Evolutionary conservation across 805 yeast species (phyloP), one percentile per base, ranked within the genome.

Genomic region (Zygosaccharomyces bisporus): DNA sequence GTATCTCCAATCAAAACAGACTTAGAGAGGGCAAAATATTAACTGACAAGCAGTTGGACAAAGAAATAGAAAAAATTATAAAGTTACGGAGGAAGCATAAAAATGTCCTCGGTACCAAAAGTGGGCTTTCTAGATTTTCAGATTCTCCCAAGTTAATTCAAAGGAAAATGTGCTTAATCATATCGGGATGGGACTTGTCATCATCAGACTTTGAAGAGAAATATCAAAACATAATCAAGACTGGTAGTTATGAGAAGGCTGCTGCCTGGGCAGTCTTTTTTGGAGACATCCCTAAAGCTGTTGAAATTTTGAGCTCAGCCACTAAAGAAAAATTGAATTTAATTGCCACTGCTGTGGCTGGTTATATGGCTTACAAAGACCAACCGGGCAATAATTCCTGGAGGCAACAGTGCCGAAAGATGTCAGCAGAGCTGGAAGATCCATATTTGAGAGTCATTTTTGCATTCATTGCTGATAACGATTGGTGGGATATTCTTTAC

Each of bases 251-350:
- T 50, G 95, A 89, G 49, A 82, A 91, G 59, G 98, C 99, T 0
- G 99, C 97, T 1, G 98, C 95, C 0, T 87, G 96, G 95, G 97
- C 97, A 0, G 90, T 89, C 0, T 91, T 91, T 63, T 91, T 87
- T 60, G 96, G 95, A 5, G 86, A 89, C 61, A 85, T 91, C 2
- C 74, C 77, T 2, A 74, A 80, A 39, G 95, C 97, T 0, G 85
- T 90, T 3, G 80, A 79, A 34, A 83, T 88, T n/a, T 68, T 91
- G 43, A 79, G 86, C 0, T 71, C 77, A n/a, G 79, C 95, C 1
- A 80, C 80, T 39, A 81, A 77, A 46, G 89, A 84, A 59, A 69
- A 81, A 43, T 71, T 86, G 36, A 68, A 84, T 39, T 73, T 91
- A 36, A 89, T 91, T 75, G 88, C 96, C 0, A 84, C 98, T 0